Evolutionary conservation across 2,329 filamentous ascomycete species (phyloP), one percentile per base, ranked within the genome.

Genomic region (Fusarium camptoceras): DNA sequence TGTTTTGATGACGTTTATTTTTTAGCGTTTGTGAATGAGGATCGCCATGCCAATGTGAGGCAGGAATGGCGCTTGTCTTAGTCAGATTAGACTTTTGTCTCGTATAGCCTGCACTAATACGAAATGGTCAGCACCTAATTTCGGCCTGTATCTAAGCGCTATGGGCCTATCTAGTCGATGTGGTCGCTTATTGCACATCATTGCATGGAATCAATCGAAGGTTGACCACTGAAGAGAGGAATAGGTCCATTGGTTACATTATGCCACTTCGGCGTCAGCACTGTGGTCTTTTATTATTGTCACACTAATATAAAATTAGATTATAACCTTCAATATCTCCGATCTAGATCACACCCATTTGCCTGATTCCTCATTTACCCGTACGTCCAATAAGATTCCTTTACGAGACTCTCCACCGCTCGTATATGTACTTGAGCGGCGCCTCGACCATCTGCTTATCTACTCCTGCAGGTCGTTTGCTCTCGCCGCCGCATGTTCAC

Each of bases 401-500:
- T 1, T n/a, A n/a, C 5, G 5, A n/a, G 34, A n/a, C 34, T 37
- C 9, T n/a, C 3, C n/a, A 7, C 34, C 10, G 18, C 34, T 37
- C 34, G 18, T n/a, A 37, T 37, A 37, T 37, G 34, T n/a, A 24
- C 15, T 4, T 8, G 18, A 24, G 18, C 18, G 14, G 22, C 20
- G 15, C 14, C 8, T 30, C 18, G 7, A 11, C n/a, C 9, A 6
- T 9, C 25, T 25, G 16, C 16, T 9, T 18, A 10, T 14, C 30
- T n/a, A 42, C 15, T 55, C 61, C 20, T 66, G 31, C 20, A 50
- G 42, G 2, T 22, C 18, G 16, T 14, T 28, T 37, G 42, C 30
- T 22, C 24, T 51, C 8, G 61, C 68, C n/a, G 59, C 50, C 2
- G 47, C 68, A 3, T 68, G 55, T 20, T 74, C 71, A 10, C 70